Base-by-base conservation (phyloP, 2,329 filamentous ascomycete genomes). In the Penicillium janthinellum region DNA sequence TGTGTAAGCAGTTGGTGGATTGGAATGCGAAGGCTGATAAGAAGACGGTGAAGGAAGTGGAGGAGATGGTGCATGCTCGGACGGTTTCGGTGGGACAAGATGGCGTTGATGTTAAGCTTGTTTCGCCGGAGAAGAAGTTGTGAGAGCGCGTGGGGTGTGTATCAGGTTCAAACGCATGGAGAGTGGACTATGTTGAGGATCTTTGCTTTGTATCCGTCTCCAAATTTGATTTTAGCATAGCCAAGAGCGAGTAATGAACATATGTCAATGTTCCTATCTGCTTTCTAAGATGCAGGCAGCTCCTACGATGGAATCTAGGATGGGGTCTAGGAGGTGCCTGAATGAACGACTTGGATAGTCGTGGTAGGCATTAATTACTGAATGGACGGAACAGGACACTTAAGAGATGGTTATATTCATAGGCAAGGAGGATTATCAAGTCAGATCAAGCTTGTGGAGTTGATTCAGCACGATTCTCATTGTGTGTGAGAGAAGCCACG, bases 1-100 rank as follows among this genome's bases (percentile, higher is more conserved):
- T 76, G 65, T 75, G 71, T 52, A 70, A 69, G 58, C 59, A 74
- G 25, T 31, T 76, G 39, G 59, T 68, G 34, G 69, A 73, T 51
- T 77, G 74, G 75, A 76, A 76, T 57, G 53, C 62, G 25, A 64
- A 66, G 38, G 67, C 60, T n/a, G 61, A 60, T 34, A 28, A 42
- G 10, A 64, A 67, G 35, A 54, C 35, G 4, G 59, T 20, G 20
- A 20, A 20, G 20, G 20, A 20, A 20, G 20, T 56, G 3, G 60
- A 60, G 12, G 50, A 56, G 25, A 63, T 14, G 38, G 17, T 47
- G 14, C 60, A 28, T 20, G 60, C 62, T 45, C 61, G 62, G 10
- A 45, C 60, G n/a, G 50, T 69, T 17, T 52, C 47, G 53, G 50
- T 65, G 39, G 58, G 42, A 14, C 51, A 54, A 50, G 49, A 67